Conservation (phyloP, 2,329 filamentous ascomycete species). For the Aureobasidium sp. region DNA sequence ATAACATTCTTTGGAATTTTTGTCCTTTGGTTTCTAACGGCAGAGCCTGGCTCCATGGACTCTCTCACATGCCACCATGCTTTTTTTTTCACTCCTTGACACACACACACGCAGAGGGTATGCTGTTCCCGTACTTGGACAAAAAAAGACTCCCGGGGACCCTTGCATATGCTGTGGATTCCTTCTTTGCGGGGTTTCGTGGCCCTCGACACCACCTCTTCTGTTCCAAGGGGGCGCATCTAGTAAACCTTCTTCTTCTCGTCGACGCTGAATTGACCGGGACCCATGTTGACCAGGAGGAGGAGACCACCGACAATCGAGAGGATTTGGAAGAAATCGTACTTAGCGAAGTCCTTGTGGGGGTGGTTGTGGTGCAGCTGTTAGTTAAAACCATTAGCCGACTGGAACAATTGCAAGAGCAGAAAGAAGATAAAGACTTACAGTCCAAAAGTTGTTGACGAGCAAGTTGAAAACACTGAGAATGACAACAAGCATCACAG, state of each 20-base stretch:
- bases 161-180: not conserved
- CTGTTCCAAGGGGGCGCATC: not conserved
- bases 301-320: conserved; percentile 96
- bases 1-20: not conserved
- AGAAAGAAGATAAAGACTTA: conserved; percentile 40
- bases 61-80: not conserved
- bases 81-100: not conserved
- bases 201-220: not conserved
- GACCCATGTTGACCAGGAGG: conserved; percentile 95
- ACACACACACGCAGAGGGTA: not conserved
- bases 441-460: conserved; percentile 99
- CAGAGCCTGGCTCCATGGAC: not conserved
- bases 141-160: not conserved
- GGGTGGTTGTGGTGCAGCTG: conserved; percentile 95
- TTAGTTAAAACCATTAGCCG: not conserved
- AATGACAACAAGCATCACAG: conserved; percentile 87
- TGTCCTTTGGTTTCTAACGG: not conserved
- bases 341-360: conserved; percentile 99
- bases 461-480: conserved; percentile 93
- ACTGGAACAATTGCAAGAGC: not conserved
- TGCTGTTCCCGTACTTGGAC: not conserved
- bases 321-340: conserved; percentile 99
- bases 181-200: no score
- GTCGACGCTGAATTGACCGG: conserved; percentile 94
- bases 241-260: conserved; percentile 99